These are phyloP conservation scores for Chlamydomonas reinhardtii DNA, from an alignment of 163 green algal species.

Conservation along the genomic window DNA sequence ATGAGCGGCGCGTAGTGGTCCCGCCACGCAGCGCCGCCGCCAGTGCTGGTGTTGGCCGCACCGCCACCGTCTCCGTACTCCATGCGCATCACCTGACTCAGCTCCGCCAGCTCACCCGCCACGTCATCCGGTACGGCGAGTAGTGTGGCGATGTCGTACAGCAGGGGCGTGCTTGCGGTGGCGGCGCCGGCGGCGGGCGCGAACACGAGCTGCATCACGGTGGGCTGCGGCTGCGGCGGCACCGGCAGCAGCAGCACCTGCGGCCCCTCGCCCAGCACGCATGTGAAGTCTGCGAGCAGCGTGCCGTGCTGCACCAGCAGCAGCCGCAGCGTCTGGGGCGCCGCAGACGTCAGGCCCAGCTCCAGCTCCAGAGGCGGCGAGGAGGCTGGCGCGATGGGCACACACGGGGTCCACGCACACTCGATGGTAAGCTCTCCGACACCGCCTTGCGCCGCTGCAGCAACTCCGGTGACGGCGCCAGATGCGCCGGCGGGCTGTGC, in stretches of 20 bases:
- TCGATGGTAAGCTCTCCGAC: conserved; percentile 1
- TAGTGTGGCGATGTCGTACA: conserved; percentile 51
- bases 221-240: conserved; percentile 28
- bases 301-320: conserved; percentile 40
- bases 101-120: conserved; percentile 35
- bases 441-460: background rate
- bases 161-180: conserved; percentile 21
- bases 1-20: conserved; percentile 48
- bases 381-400: background rate
- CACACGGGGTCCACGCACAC: conserved; percentile 36
- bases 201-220: conserved; percentile 45
- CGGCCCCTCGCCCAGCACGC: conserved; percentile 18
- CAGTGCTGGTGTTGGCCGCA: background rate
- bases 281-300: conserved; percentile 35
- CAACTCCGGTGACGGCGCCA: background rate
- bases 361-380: conserved; percentile 26
- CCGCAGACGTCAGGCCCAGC: conserved; percentile 24
- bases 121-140: conserved; percentile 29
- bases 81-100: conserved; percentile 47
- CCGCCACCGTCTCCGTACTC: conserved; percentile 9
- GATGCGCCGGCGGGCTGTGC: too few species aligned
- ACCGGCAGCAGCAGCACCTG: conserved; percentile 41
- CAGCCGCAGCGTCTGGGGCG: conserved; percentile 26
- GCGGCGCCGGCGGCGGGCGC: conserved; percentile 41
- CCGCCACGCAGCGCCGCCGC: conserved; percentile 21